These are phyloP conservation scores for Trypanosoma congolense DNA, from an alignment of 208 protist species.

Conservation along the genomic window DNA sequence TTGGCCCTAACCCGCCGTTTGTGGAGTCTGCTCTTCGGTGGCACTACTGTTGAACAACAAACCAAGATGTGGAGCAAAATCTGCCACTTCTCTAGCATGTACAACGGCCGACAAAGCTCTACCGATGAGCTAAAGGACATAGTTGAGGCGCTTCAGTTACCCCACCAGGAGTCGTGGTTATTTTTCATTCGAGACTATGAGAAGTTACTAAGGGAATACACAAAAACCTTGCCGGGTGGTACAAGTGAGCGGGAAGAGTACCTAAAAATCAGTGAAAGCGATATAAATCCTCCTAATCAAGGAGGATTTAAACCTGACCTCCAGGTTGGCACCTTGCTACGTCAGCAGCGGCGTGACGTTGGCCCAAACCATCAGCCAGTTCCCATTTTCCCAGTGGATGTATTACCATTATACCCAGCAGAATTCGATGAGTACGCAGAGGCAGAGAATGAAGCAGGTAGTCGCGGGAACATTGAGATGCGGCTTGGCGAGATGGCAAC, in stretches of 20 bases:
- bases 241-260: conserved; percentile 40
- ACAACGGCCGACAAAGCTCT: conserved; percentile 20
- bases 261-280: conserved; percentile 53
- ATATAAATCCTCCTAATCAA: conserved; percentile 46
- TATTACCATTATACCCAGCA: conserved; percentile 65
- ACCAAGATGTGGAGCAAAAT: conserved; percentile 55
- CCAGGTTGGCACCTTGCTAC: conserved; percentile 33
- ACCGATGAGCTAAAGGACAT: conserved; percentile 13
- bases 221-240: conserved; percentile 28
- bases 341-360: conserved; percentile 34
- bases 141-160: conserved; percentile 26
- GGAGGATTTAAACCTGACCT: conserved; percentile 47
- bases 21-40: conserved; percentile 43
- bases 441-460: conserved; percentile 15
- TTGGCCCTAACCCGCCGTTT: conserved; percentile 38
- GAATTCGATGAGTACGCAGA: conserved; percentile 32
- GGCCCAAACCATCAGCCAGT: conserved; percentile 19
- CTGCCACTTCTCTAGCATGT: conserved; percentile 69
- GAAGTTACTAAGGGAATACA: conserved; percentile 28
- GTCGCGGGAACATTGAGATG: conserved; percentile 19
- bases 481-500: conserved; percentile 51
- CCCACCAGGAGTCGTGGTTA: conserved; percentile 16
- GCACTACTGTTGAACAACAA: conserved; percentile 42
- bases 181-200: conserved; percentile 36
- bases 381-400: conserved; percentile 67